A percentile compares a stretch with the other conserved stretches of the same genome.
Evolutionary conservation across 73 alveolate species (phyloP).

Genomic region (Blepharisma japonicum): DNA sequence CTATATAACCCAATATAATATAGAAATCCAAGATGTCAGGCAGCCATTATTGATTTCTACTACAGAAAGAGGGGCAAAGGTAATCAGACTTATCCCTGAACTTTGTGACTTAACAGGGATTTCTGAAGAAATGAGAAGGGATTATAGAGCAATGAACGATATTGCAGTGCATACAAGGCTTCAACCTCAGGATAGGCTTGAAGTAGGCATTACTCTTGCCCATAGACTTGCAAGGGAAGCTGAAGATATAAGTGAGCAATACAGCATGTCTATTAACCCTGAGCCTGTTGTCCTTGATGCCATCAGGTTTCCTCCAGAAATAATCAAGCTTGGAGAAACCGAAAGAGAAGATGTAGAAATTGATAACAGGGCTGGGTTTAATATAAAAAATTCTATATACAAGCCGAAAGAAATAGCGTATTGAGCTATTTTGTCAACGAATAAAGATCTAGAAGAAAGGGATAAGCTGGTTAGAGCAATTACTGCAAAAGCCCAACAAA

Average conservation of each 20-base stretch:
- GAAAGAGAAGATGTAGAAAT: not conserved
- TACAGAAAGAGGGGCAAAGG: constrained; percentile 32
- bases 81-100: constrained; percentile 83
- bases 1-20: constrained; percentile 69
- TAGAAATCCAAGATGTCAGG: constrained; percentile 34
- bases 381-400: not conserved
- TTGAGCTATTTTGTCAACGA: not conserved
- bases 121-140: constrained; percentile 81
- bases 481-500: not conserved
- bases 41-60: not conserved
- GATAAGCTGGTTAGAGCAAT: constrained; percentile 21
- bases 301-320: constrained; percentile 25
- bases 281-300: constrained; percentile 41
- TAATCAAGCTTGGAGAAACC: constrained; percentile 11
- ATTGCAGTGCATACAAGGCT: constrained; percentile 62
- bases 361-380: not conserved
- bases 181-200: constrained; percentile 62
- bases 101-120: constrained; percentile 86
- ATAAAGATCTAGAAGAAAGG: not conserved
- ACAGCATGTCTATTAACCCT: constrained; percentile 52
- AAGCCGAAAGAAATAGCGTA: not conserved
- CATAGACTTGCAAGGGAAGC: constrained; percentile 35
- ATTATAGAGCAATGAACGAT: constrained; percentile 76
- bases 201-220: constrained; percentile 43
- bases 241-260: constrained; percentile 36